These are phyloP conservation scores for Colletotrichum sp. DNA, from an alignment of 2,329 filamentous ascomycete genomes.

Conservation along the genomic window DNA sequence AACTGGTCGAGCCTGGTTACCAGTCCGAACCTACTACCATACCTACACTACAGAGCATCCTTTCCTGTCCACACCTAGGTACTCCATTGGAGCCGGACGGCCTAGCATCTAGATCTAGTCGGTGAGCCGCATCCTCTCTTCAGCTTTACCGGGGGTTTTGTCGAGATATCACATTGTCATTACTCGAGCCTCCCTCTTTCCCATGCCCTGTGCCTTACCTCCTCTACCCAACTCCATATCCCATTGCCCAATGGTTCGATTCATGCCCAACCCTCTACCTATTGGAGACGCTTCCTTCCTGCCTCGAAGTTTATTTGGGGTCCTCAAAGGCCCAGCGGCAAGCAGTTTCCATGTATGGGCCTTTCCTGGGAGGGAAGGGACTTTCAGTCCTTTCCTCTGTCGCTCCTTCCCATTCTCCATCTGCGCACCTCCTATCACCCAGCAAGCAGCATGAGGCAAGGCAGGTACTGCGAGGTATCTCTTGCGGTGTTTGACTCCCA, in stretches of 20 bases:
- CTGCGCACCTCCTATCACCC: neutral
- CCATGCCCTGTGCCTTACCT: neutral
- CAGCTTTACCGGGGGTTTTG: neutral
- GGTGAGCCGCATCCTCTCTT: slow-evolving; percentile 9
- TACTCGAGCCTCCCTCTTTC: neutral
- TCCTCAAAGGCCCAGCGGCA: neutral
- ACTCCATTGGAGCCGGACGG: neutral
- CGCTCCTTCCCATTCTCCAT: neutral
- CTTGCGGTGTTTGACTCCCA: neutral
- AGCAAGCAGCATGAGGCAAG: neutral
- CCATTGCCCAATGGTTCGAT: neutral
- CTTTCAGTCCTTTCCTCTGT: neutral
- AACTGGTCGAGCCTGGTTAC: neutral
- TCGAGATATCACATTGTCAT: neutral
- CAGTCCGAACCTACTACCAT: no score
- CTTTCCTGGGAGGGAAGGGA: neutral
- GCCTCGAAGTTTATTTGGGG: neutral
- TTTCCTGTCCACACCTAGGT: neutral
- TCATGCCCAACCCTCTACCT: neutral
- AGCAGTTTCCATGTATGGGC: neutral
- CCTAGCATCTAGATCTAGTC: neutral
- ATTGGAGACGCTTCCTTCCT: neutral
- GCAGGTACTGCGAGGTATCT: neutral
- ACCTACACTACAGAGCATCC: neutral
- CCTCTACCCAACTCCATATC: neutral